A percentile compares a stretch with the other conserved stretches of the same genome.
These are phyloP conservation scores for Aspergillus ochraceus DNA, from an alignment of 2,329 filamentous ascomycete species.

Conservation along the genomic window DNA sequence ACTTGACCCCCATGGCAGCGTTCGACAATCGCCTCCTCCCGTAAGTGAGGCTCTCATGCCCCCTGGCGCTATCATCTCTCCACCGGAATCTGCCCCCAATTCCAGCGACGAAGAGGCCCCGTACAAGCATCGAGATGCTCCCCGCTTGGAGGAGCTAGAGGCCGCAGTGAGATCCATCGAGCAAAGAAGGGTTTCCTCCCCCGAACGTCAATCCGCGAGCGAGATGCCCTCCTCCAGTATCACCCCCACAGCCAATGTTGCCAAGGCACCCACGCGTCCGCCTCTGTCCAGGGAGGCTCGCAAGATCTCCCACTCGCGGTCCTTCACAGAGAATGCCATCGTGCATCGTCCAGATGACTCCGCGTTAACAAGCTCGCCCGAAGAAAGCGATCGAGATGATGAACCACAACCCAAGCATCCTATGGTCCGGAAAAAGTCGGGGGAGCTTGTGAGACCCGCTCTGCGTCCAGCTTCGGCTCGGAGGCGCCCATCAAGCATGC, in stretches of 20 bases:
- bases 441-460: slow-evolving; percentile 90
- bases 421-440: slow-evolving; percentile 97
- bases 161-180: slow-evolving; percentile 81
- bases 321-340: slow-evolving; percentile 58
- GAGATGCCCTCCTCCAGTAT: slow-evolving; percentile 30
- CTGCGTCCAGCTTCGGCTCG: slow-evolving; percentile 72
- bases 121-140: slow-evolving; percentile 44
- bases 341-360: slow-evolving; percentile 42
- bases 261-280: slow-evolving; percentile 27
- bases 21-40: slow-evolving; percentile 83
- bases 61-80: slow-evolving; percentile 81
- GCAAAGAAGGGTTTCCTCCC: slow-evolving; percentile 30
- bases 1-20: slow-evolving; percentile 55
- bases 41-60: slow-evolving; percentile 75
- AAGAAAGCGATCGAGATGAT: slow-evolving; percentile 59
- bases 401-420: slow-evolving; percentile 71
- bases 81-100: slow-evolving; percentile 78
- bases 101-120: slow-evolving; percentile 73
- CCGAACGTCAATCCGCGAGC: slow-evolving; percentile 24
- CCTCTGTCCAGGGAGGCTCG: slow-evolving; percentile 56
- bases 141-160: slow-evolving; percentile 66
- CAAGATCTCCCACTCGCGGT: slow-evolving; percentile 63
- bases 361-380: slow-evolving; percentile 43
- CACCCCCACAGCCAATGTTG: slow-evolving; percentile 20
- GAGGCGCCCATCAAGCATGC: slow-evolving; percentile 90